Base-by-base conservation (phyloP, 2,329 filamentous ascomycete genomes). In the Cryoendolithus antarcticus region DNA sequence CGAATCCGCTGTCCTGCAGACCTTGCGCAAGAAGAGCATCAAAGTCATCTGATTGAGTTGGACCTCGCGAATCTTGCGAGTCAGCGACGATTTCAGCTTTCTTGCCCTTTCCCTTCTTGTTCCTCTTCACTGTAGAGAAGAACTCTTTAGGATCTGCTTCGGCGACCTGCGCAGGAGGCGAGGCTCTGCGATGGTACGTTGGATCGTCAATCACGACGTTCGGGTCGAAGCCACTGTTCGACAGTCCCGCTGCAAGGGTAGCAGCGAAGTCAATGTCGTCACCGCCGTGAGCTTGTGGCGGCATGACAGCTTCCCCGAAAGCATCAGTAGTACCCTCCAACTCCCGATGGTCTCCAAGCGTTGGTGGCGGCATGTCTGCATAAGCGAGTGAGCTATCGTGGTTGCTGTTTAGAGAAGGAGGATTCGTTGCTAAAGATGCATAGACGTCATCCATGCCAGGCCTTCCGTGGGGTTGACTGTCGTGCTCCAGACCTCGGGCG, bases 241-340 rank as follows among this genome's bases (percentile, higher is more conserved):
- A 56, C 9, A 70, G 48, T 24, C 64, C 65, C 37, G 64, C 65
- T 13, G 65, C 64, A 6, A 70, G 50, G 4, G 65, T 63, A 4
- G 64, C 66, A 15, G 66, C 62, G 39, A 70, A 69, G 44, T 68
- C 66, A 29, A 66, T 59, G 35, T 67, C 62, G 6, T 48, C 48
- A 8, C 53, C 45, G 6, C 19, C 6, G 19, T 21, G 6, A 21
- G 19, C 19, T 6, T 21, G 19, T 21, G 19, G 19, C 19, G 19
- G 19, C 19, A 21, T 21, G 19, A 21, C 19, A 21, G 19, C 19
- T 21, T 21, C 19, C 6, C 19, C 6, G 19, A 6, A 21, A 4
- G 19, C 19, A 21, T 6, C 19, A 6, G 3, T 3, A 4, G 3
- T 6, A 21, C 3, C 3, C 19, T 6, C 19, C 6, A 21, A 21